Percentiles rank a stretch among this genome's conserved stretches.
These are phyloP conservation scores for Pseudocercospora crystallina DNA, from an alignment of 2,329 filamentous ascomycete species.

Conservation along the genomic window DNA sequence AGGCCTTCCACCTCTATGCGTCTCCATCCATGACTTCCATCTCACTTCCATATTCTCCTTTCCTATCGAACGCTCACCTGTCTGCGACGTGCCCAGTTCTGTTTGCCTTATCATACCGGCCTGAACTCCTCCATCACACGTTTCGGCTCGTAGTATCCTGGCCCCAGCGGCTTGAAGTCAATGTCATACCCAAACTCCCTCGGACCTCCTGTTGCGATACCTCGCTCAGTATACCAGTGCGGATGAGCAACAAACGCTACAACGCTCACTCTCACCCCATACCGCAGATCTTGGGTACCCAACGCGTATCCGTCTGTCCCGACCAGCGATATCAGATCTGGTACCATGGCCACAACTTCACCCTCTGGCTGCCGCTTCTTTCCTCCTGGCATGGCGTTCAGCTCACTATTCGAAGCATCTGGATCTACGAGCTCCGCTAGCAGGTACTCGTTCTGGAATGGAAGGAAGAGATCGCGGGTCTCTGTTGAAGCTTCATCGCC, in stretches of 20 bases:
- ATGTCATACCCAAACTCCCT: constrained; percentile 8
- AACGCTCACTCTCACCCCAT: constrained; percentile 6
- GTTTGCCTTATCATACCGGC: not conserved
- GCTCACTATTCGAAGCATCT: not conserved
- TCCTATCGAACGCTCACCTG: too few species aligned
- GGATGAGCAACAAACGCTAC: constrained; percentile 4
- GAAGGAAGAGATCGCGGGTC: not conserved
- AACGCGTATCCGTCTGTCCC: constrained; percentile 5
- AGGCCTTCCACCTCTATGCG: too few species aligned
- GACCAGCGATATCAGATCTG: not conserved
- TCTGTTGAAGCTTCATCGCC: constrained; percentile 1
- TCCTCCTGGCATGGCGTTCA: constrained; percentile 1
- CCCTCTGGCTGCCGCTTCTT: constrained; percentile 1
- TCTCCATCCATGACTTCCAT: too few species aligned
- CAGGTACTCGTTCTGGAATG: constrained; percentile 3
- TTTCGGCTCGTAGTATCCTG: constrained; percentile 3
- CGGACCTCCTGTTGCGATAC: constrained; percentile 4
- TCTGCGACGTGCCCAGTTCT: too few species aligned
- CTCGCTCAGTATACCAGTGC: constrained; percentile 3
- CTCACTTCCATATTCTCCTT: too few species aligned
- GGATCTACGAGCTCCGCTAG: constrained; percentile 1
- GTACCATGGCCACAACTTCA: constrained; percentile 1
- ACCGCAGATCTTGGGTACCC: constrained; percentile 9
- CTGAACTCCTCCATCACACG: constrained; percentile 6
- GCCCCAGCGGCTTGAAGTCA: constrained; percentile 2